phyloP scores from a whole-genome alignment of 176 grass and related monocot species.

The Oryza glumipatula region DNA sequence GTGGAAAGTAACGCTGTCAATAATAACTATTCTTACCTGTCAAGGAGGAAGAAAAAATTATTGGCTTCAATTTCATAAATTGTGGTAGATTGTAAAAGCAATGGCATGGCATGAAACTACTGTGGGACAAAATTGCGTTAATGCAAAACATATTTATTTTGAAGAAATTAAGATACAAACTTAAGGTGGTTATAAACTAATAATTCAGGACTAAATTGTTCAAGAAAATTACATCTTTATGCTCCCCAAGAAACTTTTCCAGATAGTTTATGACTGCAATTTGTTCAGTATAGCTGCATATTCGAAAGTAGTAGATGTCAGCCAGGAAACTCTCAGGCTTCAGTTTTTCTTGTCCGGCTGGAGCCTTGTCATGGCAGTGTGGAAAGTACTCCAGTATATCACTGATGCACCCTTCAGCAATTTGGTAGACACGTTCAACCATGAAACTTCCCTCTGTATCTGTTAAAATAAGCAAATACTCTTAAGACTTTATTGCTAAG shows the following conservation, averaged over 20 bases:
- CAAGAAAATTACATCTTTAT: slow-evolving; percentile 71
- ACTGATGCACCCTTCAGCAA: slow-evolving; percentile 88
- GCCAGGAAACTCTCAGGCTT: slow-evolving; percentile 73
- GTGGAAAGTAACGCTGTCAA: slow-evolving; percentile 97
- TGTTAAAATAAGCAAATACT: slow-evolving; percentile 31
- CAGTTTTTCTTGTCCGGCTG: slow-evolving; percentile 53
- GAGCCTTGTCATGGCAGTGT: slow-evolving; percentile 48
- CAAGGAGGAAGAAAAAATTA: slow-evolving; percentile 29
- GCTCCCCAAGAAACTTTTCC: slow-evolving; percentile 79
- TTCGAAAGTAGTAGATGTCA: slow-evolving; percentile 89
- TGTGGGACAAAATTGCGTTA: background rate
- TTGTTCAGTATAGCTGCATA: slow-evolving; percentile 98
- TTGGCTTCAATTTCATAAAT: slow-evolving; percentile 9
- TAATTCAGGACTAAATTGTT: slow-evolving; percentile 36
- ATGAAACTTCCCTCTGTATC: slow-evolving; percentile 99
- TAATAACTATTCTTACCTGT: slow-evolving; percentile 81
- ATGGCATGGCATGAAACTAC: slow-evolving; percentile 4
- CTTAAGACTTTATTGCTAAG: slow-evolving; percentile 22
- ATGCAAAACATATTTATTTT: slow-evolving; percentile 10
- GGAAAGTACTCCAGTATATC: slow-evolving; percentile 63
- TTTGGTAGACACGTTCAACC: slow-evolving; percentile 88
- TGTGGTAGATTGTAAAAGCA: background rate
- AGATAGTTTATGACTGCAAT: slow-evolving; percentile 93
- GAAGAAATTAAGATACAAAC: background rate
- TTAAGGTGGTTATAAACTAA: slow-evolving; percentile 23